Conservation (phyloP, 2,329 filamentous ascomycete genomes). For the Aspergillus calidoustus region DNA sequence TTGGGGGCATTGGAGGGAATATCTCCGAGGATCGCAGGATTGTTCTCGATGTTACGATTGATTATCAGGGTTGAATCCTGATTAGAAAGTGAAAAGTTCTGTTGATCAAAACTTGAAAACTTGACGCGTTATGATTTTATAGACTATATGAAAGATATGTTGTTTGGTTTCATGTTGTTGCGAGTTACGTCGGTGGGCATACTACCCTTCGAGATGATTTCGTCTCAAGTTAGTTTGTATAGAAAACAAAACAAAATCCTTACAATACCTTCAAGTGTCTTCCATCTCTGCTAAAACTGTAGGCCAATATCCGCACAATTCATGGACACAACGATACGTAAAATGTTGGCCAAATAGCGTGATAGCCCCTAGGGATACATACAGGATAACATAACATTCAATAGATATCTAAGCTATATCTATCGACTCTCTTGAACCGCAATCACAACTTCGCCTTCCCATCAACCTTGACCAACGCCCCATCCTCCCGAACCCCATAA, state of each 20-base stretch:
- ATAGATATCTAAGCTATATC: too few species aligned
- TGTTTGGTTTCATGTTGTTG: neutral
- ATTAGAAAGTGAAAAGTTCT: neutral
- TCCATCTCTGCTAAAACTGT: too few species aligned
- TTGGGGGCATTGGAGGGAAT: constrained; percentile 43
- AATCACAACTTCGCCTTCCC: constrained; percentile 35
- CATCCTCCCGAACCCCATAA: constrained; percentile 65
- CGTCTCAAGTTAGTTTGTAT: too few species aligned
- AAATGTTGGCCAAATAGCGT: too few species aligned
- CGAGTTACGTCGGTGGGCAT: neutral
- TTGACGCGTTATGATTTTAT: neutral
- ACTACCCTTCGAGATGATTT: too few species aligned
- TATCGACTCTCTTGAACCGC: neutral
- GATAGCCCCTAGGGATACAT: too few species aligned
- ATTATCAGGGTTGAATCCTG: constrained; percentile 32
- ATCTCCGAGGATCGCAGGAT: constrained; percentile 30
- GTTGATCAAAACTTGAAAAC: neutral
- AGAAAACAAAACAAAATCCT: too few species aligned
- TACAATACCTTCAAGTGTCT: too few species aligned
- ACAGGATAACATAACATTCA: too few species aligned
- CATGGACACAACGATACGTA: too few species aligned
- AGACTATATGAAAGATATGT: neutral
- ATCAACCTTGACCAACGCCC: constrained; percentile 62
- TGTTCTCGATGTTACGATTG: constrained; percentile 33
- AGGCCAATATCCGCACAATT: too few species aligned